A percentile compares a stretch with the other conserved stretches of the same genome.
These are phyloP conservation scores for slime mould (Dictyostelium discoideum) DNA, from an alignment of 78 protist species.

Conservation along the genomic window dicty_2.7 NC_007091.3:5051001-5051500, in stretches of 20 bases:
- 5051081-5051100: not conserved
- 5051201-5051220: not conserved
- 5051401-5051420: slow-evolving; percentile 82
- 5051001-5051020: slow-evolving; percentile 59
- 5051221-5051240: too few species aligned
- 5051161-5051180: not conserved
- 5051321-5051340: not conserved
- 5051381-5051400: slow-evolving; percentile 15
- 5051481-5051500: slow-evolving; percentile 72
- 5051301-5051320: not conserved
- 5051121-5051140: not conserved
- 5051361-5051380: slow-evolving; percentile 71
- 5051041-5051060: slow-evolving; percentile 19
- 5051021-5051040: slow-evolving; percentile 45
- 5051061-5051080: slow-evolving; percentile 76
- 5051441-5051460: slow-evolving; percentile 80
- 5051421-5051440: slow-evolving; percentile 70
- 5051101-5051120: not conserved
- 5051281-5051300: not conserved
- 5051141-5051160: not conserved
- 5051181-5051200: not conserved
- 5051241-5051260: not conserved
- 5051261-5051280: not conserved
- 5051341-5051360: slow-evolving; percentile 65
- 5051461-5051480: slow-evolving; percentile 66